Percentiles rank a stretch among this genome's conserved stretches.
These are phyloP conservation scores for Breynia disticha DNA, from an alignment of 441 rosid species.

Conservation along the genomic window DNA sequence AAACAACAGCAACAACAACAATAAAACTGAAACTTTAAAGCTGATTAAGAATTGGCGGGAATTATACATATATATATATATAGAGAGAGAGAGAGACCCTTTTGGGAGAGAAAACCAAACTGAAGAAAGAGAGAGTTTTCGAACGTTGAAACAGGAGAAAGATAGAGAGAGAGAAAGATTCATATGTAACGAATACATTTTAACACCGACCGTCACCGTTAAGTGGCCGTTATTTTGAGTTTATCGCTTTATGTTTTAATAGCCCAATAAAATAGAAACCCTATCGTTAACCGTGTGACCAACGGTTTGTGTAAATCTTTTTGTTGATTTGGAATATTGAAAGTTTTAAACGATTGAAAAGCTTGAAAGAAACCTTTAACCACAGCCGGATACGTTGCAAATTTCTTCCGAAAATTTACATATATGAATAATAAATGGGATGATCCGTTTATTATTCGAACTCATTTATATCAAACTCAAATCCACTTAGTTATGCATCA, in stretches of 20 bases:
- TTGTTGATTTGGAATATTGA: too few species aligned
- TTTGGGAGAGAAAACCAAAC: conserved; percentile 15
- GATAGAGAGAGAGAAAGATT: conserved; percentile 29
- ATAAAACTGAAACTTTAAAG: conserved; percentile 30
- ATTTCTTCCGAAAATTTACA: too few species aligned
- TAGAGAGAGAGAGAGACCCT: neutral
- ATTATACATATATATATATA: conserved; percentile 37
- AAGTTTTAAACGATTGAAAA: too few species aligned
- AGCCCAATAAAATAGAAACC: neutral
- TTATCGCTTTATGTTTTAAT: neutral
- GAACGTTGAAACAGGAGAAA: conserved; percentile 67
- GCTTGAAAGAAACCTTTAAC: too few species aligned
- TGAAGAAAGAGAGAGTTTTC: conserved; percentile 31
- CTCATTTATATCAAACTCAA: too few species aligned
- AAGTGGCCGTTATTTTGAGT: conserved; percentile 36
- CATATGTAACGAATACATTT: conserved; percentile 61
- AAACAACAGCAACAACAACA: neutral
- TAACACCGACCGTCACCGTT: conserved; percentile 67
- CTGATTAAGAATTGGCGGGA: conserved; percentile 46
- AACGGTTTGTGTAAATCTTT: conserved; percentile 16
- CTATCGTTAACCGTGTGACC: conserved; percentile 25
- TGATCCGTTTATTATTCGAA: too few species aligned
- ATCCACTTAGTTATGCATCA: too few species aligned
- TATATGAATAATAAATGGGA: too few species aligned
- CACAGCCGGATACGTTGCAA: too few species aligned